Conservation (phyloP, 2,329 filamentous ascomycete genomes). For the Fusarium xyrophilum region DNA sequence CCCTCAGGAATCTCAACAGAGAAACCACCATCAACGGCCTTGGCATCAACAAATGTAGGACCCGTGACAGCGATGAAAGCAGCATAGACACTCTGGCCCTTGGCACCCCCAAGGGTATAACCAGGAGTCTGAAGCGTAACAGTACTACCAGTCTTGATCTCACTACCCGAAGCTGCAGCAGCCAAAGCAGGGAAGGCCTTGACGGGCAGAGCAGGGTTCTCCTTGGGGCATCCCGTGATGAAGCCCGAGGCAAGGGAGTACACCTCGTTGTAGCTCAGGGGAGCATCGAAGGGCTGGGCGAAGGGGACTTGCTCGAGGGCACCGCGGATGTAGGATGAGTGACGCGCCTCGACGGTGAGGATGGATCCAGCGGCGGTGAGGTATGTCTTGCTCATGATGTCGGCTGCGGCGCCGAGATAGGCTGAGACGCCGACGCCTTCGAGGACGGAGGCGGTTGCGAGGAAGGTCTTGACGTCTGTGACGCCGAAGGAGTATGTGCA, state of each 20-base stretch:
- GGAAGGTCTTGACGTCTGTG: conserved; percentile 63
- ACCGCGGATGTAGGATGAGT: conserved; percentile 66
- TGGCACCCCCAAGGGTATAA: conserved; percentile 37
- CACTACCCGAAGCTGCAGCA: conserved; percentile 38
- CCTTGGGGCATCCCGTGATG: conserved; percentile 62
- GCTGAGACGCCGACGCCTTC: conserved; percentile 70
- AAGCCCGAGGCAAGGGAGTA: conserved; percentile 70
- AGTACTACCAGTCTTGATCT: conserved; percentile 36
- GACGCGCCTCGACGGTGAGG: conserved; percentile 67
- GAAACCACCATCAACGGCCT: conserved; percentile 35
- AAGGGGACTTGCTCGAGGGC: conserved; percentile 59
- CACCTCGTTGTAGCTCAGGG: conserved; percentile 64
- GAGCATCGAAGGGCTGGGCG: conserved; percentile 66
- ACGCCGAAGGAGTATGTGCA: conserved; percentile 67
- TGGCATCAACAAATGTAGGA: conserved; percentile 33
- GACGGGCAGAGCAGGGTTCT: conserved; percentile 63
- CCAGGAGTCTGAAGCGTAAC: conserved; percentile 40
- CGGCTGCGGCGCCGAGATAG: conserved; percentile 68
- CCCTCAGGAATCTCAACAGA: conserved; percentile 38
- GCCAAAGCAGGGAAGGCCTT: conserved; percentile 63
- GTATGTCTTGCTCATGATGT: conserved; percentile 65
- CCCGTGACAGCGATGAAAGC: conserved; percentile 46
- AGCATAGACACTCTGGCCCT: conserved; percentile 42
- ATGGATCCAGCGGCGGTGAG: conserved; percentile 68
- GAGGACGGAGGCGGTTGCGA: conserved; percentile 68